phyloP scores from a whole-genome alignment of 169 alveolate species.

The Cryptosporidium xiaoi region DNA sequence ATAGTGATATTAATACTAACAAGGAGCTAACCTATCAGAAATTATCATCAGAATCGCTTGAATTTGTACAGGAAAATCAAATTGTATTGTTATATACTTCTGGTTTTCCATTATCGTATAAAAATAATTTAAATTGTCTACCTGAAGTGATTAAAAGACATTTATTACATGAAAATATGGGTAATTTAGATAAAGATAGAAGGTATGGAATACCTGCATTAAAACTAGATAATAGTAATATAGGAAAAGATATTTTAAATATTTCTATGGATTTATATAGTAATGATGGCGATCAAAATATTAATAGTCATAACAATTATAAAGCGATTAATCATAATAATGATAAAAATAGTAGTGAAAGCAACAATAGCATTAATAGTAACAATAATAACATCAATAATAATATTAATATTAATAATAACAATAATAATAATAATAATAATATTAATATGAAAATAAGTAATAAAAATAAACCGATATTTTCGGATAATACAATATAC shows the following conservation, averaged over 20 bases:
- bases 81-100: slow-evolving; percentile 15
- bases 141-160: slow-evolving; percentile 50
- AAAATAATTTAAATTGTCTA: slow-evolving; percentile 13
- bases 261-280: not conserved
- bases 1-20: not conserved
- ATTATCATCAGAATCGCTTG: slow-evolving; percentile 9
- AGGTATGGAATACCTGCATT: slow-evolving; percentile 46
- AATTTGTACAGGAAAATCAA: slow-evolving; percentile 36
- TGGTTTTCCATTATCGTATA: slow-evolving; percentile 44
- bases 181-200: slow-evolving; percentile 19
- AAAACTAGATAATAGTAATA: not conserved
- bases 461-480: not conserved
- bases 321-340: not conserved
- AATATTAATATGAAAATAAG: not conserved
- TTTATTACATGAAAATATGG: slow-evolving; percentile 11
- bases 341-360: no score
- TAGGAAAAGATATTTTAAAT: no score
- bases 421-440: not conserved
- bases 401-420: not conserved
- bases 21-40: not conserved
- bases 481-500: slow-evolving; percentile 23
- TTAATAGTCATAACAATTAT: not conserved
- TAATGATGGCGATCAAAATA: no score
- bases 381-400: not conserved
- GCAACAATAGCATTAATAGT: not conserved